Percentiles rank a stretch among this genome's conserved stretches.
Evolutionary conservation across 2,329 filamentous ascomycete genomes (phyloP).

Genomic region (Colletotrichum limetticola): DNA sequence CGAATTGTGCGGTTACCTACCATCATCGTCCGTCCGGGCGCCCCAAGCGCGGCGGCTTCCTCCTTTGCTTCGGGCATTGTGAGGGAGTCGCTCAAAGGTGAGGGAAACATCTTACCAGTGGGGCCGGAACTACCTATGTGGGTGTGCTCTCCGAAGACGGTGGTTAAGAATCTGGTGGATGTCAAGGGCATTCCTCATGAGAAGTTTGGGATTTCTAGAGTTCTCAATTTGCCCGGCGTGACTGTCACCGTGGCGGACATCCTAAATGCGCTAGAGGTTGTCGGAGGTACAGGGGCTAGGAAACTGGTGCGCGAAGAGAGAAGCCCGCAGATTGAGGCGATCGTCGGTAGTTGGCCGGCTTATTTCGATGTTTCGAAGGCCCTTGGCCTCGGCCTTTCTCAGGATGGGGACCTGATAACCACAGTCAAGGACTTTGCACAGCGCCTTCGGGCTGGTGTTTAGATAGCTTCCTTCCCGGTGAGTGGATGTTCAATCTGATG

Average conservation of each 20-base stretch:
- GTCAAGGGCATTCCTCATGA: slow-evolving; percentile 53
- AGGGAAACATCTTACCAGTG: slow-evolving; percentile 55
- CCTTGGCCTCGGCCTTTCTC: slow-evolving; percentile 59
- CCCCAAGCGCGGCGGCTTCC: slow-evolving; percentile 68
- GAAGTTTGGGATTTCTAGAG: slow-evolving; percentile 51
- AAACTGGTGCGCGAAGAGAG: slow-evolving; percentile 58
- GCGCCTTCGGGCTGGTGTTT: not conserved
- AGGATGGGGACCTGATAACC: slow-evolving; percentile 53
- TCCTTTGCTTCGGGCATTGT: slow-evolving; percentile 72
- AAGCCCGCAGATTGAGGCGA: slow-evolving; percentile 57
- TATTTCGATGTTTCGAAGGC: slow-evolving; percentile 63
- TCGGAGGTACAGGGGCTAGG: slow-evolving; percentile 58
- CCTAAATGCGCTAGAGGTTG: slow-evolving; percentile 58
- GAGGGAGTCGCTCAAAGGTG: slow-evolving; percentile 65
- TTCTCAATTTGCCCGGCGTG: slow-evolving; percentile 63
- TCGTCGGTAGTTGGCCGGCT: slow-evolving; percentile 66
- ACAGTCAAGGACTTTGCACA: slow-evolving; percentile 40
- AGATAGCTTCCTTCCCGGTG: not conserved
- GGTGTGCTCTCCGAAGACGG: slow-evolving; percentile 57
- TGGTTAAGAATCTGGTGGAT: slow-evolving; percentile 57
- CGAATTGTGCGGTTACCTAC: slow-evolving; percentile 68
- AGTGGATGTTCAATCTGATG: too few relatives aligned
- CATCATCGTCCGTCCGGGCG: slow-evolving; percentile 68
- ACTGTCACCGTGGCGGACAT: slow-evolving; percentile 65
- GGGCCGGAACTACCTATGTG: slow-evolving; percentile 55